These are phyloP conservation scores for Allantophomopsis cytisporea DNA, from an alignment of 2,329 filamentous ascomycete species.

Conservation along the genomic window DNA sequence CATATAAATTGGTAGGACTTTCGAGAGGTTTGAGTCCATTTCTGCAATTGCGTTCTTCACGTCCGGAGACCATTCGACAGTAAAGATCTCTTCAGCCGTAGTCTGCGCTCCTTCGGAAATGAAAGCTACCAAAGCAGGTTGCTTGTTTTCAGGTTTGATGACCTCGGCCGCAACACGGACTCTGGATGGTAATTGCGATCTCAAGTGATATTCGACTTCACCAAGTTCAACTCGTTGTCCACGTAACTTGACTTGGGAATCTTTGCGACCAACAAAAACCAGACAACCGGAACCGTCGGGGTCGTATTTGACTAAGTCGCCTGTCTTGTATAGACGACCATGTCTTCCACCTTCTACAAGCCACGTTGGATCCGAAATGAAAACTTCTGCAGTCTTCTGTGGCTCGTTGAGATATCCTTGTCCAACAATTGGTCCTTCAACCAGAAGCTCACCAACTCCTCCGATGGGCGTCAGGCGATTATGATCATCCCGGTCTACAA, in stretches of 20 bases:
- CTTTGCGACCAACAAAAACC: slow-evolving; percentile 46
- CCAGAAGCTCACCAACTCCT: slow-evolving; percentile 12
- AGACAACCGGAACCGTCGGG: slow-evolving; percentile 27
- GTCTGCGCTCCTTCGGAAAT: slow-evolving; percentile 10
- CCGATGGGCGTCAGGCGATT: neutral
- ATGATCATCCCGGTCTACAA: neutral
- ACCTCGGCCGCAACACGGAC: slow-evolving; percentile 18
- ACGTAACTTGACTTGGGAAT: slow-evolving; percentile 53
- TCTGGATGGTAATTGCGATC: slow-evolving; percentile 20
- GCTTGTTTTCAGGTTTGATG: slow-evolving; percentile 13
- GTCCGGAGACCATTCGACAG: too few relatives aligned
- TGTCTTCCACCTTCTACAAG: slow-evolving; percentile 27
- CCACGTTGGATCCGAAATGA: slow-evolving; percentile 42
- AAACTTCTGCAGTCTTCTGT: slow-evolving; percentile 41
- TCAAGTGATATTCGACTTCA: slow-evolving; percentile 30
- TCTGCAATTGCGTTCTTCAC: slow-evolving; percentile 2
- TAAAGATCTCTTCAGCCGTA: too few relatives aligned
- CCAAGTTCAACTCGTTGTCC: slow-evolving; percentile 52
- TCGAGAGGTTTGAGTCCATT: too few relatives aligned
- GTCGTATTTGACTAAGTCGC: slow-evolving; percentile 42
- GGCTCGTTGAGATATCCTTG: slow-evolving; percentile 45
- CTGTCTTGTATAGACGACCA: slow-evolving; percentile 35
- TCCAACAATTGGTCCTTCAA: slow-evolving; percentile 41
- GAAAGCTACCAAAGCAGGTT: slow-evolving; percentile 20
- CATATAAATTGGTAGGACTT: slow-evolving; percentile 23